These are phyloP conservation scores for Geotrichum reessii DNA, from an alignment of 1,139 yeast species.

Conservation along the genomic window DNA sequence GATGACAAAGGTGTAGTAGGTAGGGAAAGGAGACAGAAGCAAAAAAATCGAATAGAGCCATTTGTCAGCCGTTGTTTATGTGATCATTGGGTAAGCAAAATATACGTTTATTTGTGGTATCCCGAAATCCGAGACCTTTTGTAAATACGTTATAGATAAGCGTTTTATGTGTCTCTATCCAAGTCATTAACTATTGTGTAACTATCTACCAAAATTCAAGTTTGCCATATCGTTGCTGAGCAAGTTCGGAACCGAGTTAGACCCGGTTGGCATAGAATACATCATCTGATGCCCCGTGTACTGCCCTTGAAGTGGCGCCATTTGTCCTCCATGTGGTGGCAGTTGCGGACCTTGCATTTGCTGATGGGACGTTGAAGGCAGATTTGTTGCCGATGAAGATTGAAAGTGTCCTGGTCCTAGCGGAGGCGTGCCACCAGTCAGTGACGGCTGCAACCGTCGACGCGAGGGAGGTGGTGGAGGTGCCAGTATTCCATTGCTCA, in stretches of 20 bases:
- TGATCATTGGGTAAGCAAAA: not conserved
- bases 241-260: slow-evolving; percentile 15
- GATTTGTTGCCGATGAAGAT: slow-evolving; percentile 12
- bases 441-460: slow-evolving; percentile 2
- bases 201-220: slow-evolving; percentile 7
- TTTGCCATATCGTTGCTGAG: slow-evolving; percentile 14
- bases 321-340: not conserved
- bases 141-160: no score
- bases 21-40: not conserved
- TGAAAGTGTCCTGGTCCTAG: not conserved
- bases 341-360: not conserved
- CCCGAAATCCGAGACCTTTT: not conserved
- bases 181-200: not conserved
- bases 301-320: slow-evolving; percentile 4
- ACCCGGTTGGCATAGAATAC: slow-evolving; percentile 9
- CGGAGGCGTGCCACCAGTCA: not conserved
- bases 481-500: slow-evolving; percentile 14
- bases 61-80: not conserved
- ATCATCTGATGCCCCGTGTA: slow-evolving; percentile 11
- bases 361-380: not conserved
- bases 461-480: slow-evolving; percentile 15
- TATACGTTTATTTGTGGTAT: not conserved
- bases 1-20: not conserved
- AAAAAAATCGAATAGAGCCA: not conserved
- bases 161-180: not conserved